Evolutionary conservation across 352 stramenopile genomes (phyloP).

Genomic region (Pythium chondricola): DNA sequence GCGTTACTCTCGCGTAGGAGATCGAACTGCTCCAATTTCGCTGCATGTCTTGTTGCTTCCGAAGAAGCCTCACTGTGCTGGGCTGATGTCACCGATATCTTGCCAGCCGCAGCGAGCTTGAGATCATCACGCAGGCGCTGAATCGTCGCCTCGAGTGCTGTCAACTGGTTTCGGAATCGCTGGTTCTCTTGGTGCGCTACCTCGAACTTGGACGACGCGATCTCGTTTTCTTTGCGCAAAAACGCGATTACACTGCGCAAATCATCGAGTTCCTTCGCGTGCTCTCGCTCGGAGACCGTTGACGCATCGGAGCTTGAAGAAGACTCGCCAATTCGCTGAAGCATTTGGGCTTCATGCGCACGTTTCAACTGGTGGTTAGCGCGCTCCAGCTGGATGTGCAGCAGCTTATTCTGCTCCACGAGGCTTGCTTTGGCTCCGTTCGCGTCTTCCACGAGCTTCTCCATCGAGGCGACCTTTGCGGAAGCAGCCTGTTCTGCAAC

Average conservation of each 20-base stretch:
- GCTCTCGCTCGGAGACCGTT: slow-evolving; percentile 7
- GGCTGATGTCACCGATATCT: too few species aligned
- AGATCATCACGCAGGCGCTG: slow-evolving; percentile 55
- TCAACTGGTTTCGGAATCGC: slow-evolving; percentile 42
- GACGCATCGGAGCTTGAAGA: background rate
- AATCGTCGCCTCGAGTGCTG: slow-evolving; percentile 51
- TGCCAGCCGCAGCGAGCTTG: slow-evolving; percentile 39
- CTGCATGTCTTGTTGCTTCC: slow-evolving; percentile 43
- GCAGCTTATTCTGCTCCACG: slow-evolving; percentile 60
- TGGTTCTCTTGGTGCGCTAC: slow-evolving; percentile 64
- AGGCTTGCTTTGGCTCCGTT: slow-evolving; percentile 42
- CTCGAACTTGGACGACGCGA: slow-evolving; percentile 60
- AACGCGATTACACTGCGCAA: slow-evolving; percentile 66
- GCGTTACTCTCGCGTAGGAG: slow-evolving; percentile 77
- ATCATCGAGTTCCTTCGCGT: slow-evolving; percentile 57
- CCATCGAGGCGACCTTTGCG: slow-evolving; percentile 27
- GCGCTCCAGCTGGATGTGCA: slow-evolving; percentile 68
- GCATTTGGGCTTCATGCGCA: slow-evolving; percentile 47
- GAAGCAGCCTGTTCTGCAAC: slow-evolving; percentile 30
- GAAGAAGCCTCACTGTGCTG: slow-evolving; percentile 2
- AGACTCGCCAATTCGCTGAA: slow-evolving; percentile 13
- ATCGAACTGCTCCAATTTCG: slow-evolving; percentile 67
- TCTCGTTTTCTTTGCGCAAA: slow-evolving; percentile 63
- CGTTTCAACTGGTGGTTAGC: slow-evolving; percentile 48
- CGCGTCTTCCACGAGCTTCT: slow-evolving; percentile 47